Conservation (phyloP, 495 filamentous ascomycete genomes). For the Annulohypoxylon stygium region DNA sequence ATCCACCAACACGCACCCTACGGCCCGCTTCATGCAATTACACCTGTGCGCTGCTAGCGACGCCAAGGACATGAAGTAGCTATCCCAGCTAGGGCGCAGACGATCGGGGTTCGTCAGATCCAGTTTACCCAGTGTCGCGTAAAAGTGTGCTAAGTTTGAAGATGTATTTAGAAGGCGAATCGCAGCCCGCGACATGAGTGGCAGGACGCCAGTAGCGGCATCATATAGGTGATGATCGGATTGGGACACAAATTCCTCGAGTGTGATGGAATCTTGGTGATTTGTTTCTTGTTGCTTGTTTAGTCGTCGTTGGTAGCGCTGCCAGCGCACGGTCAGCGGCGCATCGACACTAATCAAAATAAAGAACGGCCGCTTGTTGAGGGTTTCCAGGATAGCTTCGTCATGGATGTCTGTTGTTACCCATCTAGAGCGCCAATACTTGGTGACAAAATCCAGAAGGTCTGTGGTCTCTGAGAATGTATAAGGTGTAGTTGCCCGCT, state of each 20-base stretch:
- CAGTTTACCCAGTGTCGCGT: conserved; percentile 74
- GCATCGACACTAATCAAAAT: conserved; percentile 92
- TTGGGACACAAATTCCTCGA: conserved; percentile 81
- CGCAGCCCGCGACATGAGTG: conserved; percentile 82
- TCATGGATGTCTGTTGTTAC: conserved; percentile 85
- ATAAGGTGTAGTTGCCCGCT: conserved; percentile 46
- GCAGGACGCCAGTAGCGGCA: conserved; percentile 71
- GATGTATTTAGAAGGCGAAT: conserved; percentile 89
- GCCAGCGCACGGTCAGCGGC: conserved; percentile 84
- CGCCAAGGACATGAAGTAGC: conserved; percentile 97
- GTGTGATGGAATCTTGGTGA: conserved; percentile 57
- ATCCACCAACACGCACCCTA: conserved; percentile 91
- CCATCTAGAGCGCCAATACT: conserved; percentile 82
- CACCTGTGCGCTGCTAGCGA: conserved; percentile 90
- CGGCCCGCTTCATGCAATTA: conserved; percentile 98
- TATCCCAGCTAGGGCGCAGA: conserved; percentile 93
- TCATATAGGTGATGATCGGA: conserved; percentile 85
- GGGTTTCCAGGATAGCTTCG: conserved; percentile 74
- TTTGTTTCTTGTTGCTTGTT: conserved; percentile 65
- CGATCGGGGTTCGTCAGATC: conserved; percentile 82
- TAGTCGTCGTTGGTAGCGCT: conserved; percentile 65
- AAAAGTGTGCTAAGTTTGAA: conserved; percentile 74
- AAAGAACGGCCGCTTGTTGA: conserved; percentile 88
- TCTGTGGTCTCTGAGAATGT: conserved; percentile 70
- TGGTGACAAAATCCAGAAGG: conserved; percentile 87